Evolutionary conservation across 2,329 filamentous ascomycete genomes (phyloP), one percentile per base, ranked within the genome.

Genomic region (Verticillium tricorpus): DNA sequence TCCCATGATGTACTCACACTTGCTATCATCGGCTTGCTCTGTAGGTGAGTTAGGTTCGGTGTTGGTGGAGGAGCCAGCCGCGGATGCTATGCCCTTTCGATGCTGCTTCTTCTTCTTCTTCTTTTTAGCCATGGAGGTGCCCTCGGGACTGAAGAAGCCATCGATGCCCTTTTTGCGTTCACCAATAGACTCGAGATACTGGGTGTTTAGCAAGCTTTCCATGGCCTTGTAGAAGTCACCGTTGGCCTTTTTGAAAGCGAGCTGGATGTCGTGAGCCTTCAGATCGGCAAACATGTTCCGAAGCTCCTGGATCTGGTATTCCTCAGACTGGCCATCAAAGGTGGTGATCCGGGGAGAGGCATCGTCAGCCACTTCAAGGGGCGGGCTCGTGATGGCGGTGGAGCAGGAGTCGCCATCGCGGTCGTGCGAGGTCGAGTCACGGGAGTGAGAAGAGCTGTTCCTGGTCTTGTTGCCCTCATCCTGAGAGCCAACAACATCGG

Each of bases 121-220:
- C 56, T 63, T 67, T 28, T 28, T 28, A 28, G 39, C 58, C 59
- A 40, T 15, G 71, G 7, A 71, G 69, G 1, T 73, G 17, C 80
- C 75, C 17, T 86, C 82, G 0, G 82, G 82, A 45, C 85, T 81
- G 25, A 85, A 87, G 71, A 97, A 97, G 0, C 85, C 92, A 62
- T 97, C 92, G n/a, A 97, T 80, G 0, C 93, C 91, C 71, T 90
- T 94, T 1, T 82, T 78, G 1, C 83, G 79, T 60, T 85, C 80
- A 0, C 84, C 84, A 1, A 80, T 83, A 61, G 92, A 86, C 62
- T 92, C 86, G 5, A 97, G 87, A 69, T 89, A 92, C 22, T 90
- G 86, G 15, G 92, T 81, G 66, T 90, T 96, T 35, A 97, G 82
- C 14, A 98, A 78, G 62, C 92, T 87, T 68, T 97, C 92, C 64